A percentile compares a stretch with the other conserved stretches of the same genome.
Evolutionary conservation across 768 basidiomycete genomes (phyloP).

Genomic region (Termitomyces sp.): DNA sequence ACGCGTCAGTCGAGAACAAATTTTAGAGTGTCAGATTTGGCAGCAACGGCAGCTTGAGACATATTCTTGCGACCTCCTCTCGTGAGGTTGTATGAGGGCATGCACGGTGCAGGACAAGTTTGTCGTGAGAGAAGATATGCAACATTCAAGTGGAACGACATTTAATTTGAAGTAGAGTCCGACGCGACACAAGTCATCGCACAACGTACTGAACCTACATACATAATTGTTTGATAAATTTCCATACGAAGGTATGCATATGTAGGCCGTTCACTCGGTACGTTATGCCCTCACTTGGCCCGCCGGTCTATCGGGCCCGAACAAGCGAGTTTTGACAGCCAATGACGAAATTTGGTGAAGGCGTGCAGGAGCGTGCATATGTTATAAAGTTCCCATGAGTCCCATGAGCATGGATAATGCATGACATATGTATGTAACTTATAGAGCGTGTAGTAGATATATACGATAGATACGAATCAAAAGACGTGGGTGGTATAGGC

Average conservation of each 20-base stretch:
- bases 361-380: neutral
- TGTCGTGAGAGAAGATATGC: conserved; percentile 2
- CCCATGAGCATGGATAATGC: conserved; percentile 21
- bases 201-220: neutral
- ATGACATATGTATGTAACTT: conserved; percentile 36
- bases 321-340: neutral
- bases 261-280: neutral
- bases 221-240: neutral
- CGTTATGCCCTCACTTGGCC: neutral
- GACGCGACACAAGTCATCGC: neutral
- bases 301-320: conserved; percentile 3
- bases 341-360: conserved; percentile 6
- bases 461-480: conserved; percentile 41
- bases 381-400: conserved; percentile 14
- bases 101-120: neutral
- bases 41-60: neutral
- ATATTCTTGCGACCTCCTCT: conserved; percentile 2
- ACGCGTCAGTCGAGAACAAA: neutral
- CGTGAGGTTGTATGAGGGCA: neutral
- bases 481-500: conserved; percentile 24
- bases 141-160: neutral
- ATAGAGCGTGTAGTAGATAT: conserved; percentile 38
- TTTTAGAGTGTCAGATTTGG: neutral
- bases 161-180: neutral
- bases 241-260: neutral